phyloP scores from a whole-genome alignment of 306 rosid genomes.

The Cicer bijugum region DNA sequence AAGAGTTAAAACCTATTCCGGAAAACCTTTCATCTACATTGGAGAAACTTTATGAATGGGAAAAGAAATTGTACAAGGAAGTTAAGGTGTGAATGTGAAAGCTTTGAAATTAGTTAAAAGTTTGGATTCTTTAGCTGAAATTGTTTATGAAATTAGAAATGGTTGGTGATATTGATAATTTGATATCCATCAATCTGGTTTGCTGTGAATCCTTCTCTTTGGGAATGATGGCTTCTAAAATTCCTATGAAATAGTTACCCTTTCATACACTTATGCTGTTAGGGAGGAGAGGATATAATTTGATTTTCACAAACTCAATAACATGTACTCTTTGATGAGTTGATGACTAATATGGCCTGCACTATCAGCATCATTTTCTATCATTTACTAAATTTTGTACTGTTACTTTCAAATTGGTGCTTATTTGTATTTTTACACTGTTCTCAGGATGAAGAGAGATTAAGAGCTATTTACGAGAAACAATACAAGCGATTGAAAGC shows the following conservation, averaged over 20 bases:
- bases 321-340: slow-evolving; percentile 26
- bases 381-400: slow-evolving; percentile 13
- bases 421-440: slow-evolving; percentile 40
- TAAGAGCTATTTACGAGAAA: slow-evolving; percentile 78
- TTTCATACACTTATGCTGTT: slow-evolving; percentile 2
- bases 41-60: slow-evolving; percentile 94
- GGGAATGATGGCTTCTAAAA: slow-evolving; percentile 3
- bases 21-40: slow-evolving; percentile 81
- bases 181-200: slow-evolving; percentile 28
- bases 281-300: slow-evolving; percentile 25
- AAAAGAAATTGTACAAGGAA: slow-evolving; percentile 90
- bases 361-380: slow-evolving; percentile 18
- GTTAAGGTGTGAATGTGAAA: slow-evolving; percentile 68
- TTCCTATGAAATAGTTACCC: slow-evolving; percentile 13
- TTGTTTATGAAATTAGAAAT: slow-evolving; percentile 20
- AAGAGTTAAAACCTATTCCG: slow-evolving; percentile 57
- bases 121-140: slow-evolving; percentile 33
- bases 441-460: slow-evolving; percentile 88
- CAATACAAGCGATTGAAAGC: slow-evolving; percentile 76
- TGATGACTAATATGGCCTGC: slow-evolving; percentile 30
- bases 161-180: slow-evolving; percentile 11
- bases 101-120: background rate
- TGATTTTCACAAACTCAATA: slow-evolving; percentile 19
- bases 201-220: slow-evolving; percentile 21
- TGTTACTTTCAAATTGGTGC: slow-evolving; percentile 28